Conservation (phyloP, 345 rosid genomes). For the Hibiscus trionum region DNA sequence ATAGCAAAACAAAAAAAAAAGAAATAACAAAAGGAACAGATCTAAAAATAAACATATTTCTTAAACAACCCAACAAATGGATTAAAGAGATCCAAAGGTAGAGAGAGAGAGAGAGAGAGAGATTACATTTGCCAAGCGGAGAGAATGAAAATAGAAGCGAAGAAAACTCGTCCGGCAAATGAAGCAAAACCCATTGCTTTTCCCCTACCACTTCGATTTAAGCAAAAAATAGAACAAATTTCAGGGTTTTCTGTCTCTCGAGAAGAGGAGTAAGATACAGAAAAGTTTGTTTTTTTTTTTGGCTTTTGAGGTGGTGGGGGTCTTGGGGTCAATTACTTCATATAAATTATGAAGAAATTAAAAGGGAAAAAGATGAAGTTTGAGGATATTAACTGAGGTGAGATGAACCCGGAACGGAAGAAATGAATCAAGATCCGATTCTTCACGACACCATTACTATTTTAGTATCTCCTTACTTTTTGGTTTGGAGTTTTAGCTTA, state of each 20-base stretch:
- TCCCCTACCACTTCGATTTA: conserved; percentile 7
- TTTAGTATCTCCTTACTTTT: not conserved
- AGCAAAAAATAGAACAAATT: not conserved
- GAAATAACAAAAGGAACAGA: not conserved
- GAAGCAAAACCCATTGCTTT: conserved; percentile 75
- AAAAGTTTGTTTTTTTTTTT: not conserved
- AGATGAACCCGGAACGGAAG: not conserved
- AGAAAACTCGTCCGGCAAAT: conserved; percentile 82
- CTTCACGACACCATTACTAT: not conserved
- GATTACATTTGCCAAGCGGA: conserved; percentile 84
- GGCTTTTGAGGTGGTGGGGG: not conserved
- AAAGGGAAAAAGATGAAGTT: not conserved
- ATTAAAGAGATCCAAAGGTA: not conserved
- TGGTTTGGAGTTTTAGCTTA: not conserved
- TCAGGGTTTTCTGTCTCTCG: too few species aligned
- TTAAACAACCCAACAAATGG: not conserved
- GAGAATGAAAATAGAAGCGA: conserved; percentile 83
- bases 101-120: not conserved
- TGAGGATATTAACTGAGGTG: not conserved
- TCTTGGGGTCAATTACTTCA: not conserved
- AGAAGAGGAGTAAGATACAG: too few species aligned
- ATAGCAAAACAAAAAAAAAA: not conserved
- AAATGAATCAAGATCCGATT: not conserved
- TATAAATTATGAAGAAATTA: not conserved
- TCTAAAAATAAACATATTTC: not conserved